Base-by-base conservation (phyloP, 345 rosid genomes). In the Eucalyptus erythrocorys region DNA sequence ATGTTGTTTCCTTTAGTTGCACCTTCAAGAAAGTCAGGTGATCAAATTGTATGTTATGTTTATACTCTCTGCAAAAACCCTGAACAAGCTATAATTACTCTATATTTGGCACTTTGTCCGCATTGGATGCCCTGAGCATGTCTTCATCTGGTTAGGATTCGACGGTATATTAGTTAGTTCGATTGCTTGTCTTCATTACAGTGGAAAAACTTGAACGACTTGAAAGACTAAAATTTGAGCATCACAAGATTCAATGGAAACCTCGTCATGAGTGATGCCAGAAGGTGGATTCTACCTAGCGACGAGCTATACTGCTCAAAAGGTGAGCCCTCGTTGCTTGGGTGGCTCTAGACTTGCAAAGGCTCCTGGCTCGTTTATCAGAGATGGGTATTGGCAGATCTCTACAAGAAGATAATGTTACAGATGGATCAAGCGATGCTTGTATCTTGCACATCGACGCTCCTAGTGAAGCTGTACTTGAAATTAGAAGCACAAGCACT, bases 191-290 rank as follows among this genome's bases (percentile, higher is more conserved):
- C 95, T 66, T 88, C 64, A 81, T 89, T 94, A 87, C 87, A 80
- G 12, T 95, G 97, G 98, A 95, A 87, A 88, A 92, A 88, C 48
- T 86, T 91, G 66, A 91, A 89, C 88, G 90, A 88, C 47, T 88
- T 91, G 66, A 91, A 89, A 89, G 90, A 88, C 47, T 88, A 92
- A 53, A 93, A 90, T 88, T 26, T 88, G 80, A 91, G 92, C 48
- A 89, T 94, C 85, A 86, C 97, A 16, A 93, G 98, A 90, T 89
- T 97, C 88, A 93, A 92, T 27, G 99, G 98, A 22, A 94, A 92
- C 90, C 91, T 97, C 9, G 13, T 89, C n/a, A 88, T 95, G 88
- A 85, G 92, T 57, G 89, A 90, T 59, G 94, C 96, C 66, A 94
- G 93, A 90, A 90, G 88, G 68, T 89, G 57, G 89, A 87, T 97